Evolutionary conservation across 768 basidiomycete species (phyloP).

Genomic region (Lactifluus volemus): DNA sequence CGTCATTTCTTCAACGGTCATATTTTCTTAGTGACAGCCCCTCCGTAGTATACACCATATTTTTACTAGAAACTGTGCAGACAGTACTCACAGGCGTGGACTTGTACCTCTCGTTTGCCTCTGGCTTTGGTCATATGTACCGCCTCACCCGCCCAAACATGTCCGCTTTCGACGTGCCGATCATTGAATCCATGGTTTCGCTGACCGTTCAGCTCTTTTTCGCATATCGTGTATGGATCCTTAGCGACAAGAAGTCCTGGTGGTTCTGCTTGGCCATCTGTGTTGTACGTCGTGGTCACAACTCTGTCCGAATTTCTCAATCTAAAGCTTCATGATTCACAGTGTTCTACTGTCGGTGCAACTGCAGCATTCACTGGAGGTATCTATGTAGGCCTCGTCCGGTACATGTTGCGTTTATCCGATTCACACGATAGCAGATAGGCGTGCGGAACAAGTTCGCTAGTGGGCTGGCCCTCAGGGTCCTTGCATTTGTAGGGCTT

Average conservation of each 20-base stretch:
- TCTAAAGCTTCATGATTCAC: neutral
- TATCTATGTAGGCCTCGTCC: neutral
- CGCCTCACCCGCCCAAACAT: neutral
- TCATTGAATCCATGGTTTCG: neutral
- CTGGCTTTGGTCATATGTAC: conserved; percentile 2
- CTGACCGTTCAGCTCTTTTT: conserved; percentile 2
- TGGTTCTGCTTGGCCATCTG: neutral
- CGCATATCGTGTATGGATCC: conserved; percentile 9
- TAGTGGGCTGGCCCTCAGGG: neutral
- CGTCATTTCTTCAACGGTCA: neutral
- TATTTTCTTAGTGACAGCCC: neutral
- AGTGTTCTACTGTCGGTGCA: neutral
- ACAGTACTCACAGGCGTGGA: neutral
- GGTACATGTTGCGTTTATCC: too few relatives aligned
- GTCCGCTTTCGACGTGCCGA: neutral
- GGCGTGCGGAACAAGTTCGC: neutral
- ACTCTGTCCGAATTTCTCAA: neutral
- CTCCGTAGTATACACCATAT: conserved; percentile 1
- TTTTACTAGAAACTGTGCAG: neutral
- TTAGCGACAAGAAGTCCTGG: neutral
- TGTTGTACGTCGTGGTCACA: neutral
- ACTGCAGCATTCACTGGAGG: neutral
- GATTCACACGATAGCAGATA: neutral
- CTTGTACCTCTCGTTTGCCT: conserved; percentile 7
- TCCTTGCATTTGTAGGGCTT: neutral